phyloP scores from a whole-genome alignment of 495 filamentous ascomycete species.

The Penicillium ochrochloron region DNA sequence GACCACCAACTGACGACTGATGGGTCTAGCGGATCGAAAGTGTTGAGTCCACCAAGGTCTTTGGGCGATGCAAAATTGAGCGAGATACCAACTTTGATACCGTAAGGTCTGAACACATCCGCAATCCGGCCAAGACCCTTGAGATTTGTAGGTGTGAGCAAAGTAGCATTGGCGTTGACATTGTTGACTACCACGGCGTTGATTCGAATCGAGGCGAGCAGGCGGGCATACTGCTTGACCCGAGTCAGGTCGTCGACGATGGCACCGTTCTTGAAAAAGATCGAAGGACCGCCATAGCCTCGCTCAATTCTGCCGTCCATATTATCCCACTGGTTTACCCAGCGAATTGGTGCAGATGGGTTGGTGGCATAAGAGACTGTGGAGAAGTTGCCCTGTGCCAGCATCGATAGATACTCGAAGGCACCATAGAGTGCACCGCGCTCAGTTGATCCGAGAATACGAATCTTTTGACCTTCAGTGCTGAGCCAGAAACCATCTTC shows the following conservation, averaged over 20 bases:
- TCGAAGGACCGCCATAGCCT: constrained; percentile 70
- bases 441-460: constrained; percentile 69
- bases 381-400: constrained; percentile 65
- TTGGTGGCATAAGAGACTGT: constrained; percentile 57
- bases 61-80: constrained; percentile 71
- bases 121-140: constrained; percentile 65
- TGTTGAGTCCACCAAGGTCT: constrained; percentile 56
- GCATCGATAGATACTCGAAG: constrained; percentile 67
- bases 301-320: constrained; percentile 71
- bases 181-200: constrained; percentile 75
- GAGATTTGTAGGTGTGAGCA: constrained; percentile 61
- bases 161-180: constrained; percentile 67
- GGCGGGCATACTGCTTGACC: constrained; percentile 64
- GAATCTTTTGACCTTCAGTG: constrained; percentile 46
- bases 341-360: constrained; percentile 66
- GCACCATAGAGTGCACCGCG: constrained; percentile 71
- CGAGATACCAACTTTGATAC: constrained; percentile 67
- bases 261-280: constrained; percentile 65
- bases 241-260: constrained; percentile 63
- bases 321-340: constrained; percentile 79
- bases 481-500: constrained; percentile 69
- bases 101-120: constrained; percentile 68
- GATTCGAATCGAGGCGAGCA: constrained; percentile 68
- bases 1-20: constrained; percentile 66
- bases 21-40: constrained; percentile 67